Percentiles rank a stretch among this genome's conserved stretches.
Evolutionary conservation across 176 grass and related monocot species (phyloP).

Genomic region (Microstegium vimineum): DNA sequence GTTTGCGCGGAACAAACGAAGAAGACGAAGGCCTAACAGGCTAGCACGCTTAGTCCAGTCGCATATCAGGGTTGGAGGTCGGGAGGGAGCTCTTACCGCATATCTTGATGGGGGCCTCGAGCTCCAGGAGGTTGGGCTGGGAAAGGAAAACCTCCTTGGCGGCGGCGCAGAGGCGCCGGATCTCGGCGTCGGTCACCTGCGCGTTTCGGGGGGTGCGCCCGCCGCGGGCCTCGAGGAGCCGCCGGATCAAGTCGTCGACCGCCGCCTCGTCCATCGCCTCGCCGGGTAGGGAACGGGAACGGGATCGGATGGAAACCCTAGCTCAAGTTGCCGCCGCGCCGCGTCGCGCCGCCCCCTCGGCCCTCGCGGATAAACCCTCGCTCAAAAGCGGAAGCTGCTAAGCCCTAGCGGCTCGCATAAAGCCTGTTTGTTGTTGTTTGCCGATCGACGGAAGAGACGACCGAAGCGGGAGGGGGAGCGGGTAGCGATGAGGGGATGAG

Average conservation of each 20-base stretch:
- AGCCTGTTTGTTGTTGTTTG: neutral
- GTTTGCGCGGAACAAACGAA: neutral
- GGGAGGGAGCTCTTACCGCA: conserved; percentile 44
- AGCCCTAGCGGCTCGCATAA: conserved; percentile 20
- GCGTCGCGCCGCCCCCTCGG: neutral
- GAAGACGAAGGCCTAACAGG: neutral
- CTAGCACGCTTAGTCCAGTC: no score
- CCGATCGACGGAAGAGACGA: conserved; percentile 6
- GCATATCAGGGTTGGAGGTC: neutral
- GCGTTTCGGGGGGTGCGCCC: conserved; percentile 54
- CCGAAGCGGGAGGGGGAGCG: neutral
- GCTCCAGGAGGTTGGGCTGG: conserved; percentile 83
- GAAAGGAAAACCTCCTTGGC: conserved; percentile 79
- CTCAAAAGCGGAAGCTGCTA: neutral
- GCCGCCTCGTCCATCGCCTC: conserved; percentile 47
- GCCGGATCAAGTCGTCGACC: conserved; percentile 67
- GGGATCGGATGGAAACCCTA: neutral
- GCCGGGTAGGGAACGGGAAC: neutral
- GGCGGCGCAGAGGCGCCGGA: conserved; percentile 63
- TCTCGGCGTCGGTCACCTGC: conserved; percentile 74
- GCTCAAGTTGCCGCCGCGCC: neutral
- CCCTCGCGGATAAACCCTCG: conserved; percentile 21
- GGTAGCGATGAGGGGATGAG: no score
- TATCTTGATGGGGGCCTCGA: conserved; percentile 92
- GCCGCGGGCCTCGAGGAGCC: conserved; percentile 61